phyloP scores from a whole-genome alignment of 2,329 filamentous ascomycete genomes.

The Diaporthe citrichinensis region DNA sequence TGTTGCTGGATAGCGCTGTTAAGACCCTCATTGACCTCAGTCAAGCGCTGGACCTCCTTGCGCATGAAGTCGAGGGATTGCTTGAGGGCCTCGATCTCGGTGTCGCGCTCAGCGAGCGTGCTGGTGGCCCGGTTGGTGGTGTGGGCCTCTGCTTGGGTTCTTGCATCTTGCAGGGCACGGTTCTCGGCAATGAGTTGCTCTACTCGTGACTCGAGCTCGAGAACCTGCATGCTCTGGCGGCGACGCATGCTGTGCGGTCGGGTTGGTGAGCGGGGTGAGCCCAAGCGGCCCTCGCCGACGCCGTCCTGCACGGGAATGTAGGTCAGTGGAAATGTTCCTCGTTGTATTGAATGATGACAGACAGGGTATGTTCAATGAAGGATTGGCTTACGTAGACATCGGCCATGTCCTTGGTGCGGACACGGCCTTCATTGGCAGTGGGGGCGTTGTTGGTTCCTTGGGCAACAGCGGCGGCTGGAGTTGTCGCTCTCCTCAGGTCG shows the following conservation, averaged over 20 bases:
- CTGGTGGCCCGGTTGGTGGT: constrained; percentile 76
- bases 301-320: constrained; percentile 76
- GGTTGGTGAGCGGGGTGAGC: constrained; percentile 91
- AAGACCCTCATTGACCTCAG: constrained; percentile 86
- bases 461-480: constrained; percentile 33
- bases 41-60: constrained; percentile 84
- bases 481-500: constrained; percentile 40
- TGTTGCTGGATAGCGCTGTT: constrained; percentile 83
- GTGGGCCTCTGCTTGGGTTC: constrained; percentile 76
- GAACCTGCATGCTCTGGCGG: constrained; percentile 96
- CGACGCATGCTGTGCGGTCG: constrained; percentile 96
- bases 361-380: constrained; percentile 41
- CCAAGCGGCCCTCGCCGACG: constrained; percentile 88
- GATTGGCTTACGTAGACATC: constrained; percentile 88
- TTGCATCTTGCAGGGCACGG: constrained; percentile 80
- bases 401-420: constrained; percentile 87
- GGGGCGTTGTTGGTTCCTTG: constrained; percentile 66
- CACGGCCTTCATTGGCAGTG: constrained; percentile 88
- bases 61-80: constrained; percentile 84
- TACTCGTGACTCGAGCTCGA: constrained; percentile 89
- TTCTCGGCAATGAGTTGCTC: constrained; percentile 92
- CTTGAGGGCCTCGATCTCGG: constrained; percentile 86
- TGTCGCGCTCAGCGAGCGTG: constrained; percentile 84
- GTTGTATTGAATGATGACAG: neutral
- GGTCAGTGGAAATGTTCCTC: constrained; percentile 39